phyloP scores from a whole-genome alignment of 352 stramenopile genomes.

The Plasmopara viticola region DNA sequence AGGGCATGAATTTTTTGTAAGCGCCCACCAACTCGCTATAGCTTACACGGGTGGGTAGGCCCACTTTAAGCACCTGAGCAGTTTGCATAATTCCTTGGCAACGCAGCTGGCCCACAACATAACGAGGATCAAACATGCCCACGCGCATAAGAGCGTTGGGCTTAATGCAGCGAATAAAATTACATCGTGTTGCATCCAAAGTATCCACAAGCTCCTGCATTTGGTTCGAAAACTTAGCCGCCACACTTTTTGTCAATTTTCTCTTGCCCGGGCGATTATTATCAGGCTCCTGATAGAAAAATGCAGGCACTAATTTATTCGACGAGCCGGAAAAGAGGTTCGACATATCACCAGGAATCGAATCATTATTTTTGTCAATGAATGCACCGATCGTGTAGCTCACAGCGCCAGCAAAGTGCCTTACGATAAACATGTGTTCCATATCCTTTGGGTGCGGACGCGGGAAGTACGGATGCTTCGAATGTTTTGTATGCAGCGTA shows the following conservation, averaged over 20 bases:
- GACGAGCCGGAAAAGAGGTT: slow-evolving; percentile 71
- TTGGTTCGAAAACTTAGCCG: slow-evolving; percentile 77
- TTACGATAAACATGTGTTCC: slow-evolving; percentile 86
- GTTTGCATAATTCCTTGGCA: slow-evolving; percentile 87
- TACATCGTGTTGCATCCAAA: slow-evolving; percentile 74
- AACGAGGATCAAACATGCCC: slow-evolving; percentile 79
- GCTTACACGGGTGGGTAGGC: slow-evolving; percentile 83
- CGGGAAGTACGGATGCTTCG: slow-evolving; percentile 80
- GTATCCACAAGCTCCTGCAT: slow-evolving; percentile 87
- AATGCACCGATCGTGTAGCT: slow-evolving; percentile 87
- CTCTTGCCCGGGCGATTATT: slow-evolving; percentile 62
- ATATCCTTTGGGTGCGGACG: slow-evolving; percentile 85
- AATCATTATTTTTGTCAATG: slow-evolving; percentile 91
- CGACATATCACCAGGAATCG: slow-evolving; percentile 75
- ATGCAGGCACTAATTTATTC: slow-evolving; percentile 51
- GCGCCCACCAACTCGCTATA: slow-evolving; percentile 85
- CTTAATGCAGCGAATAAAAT: slow-evolving; percentile 91
- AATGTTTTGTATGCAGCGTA: slow-evolving; percentile 79
- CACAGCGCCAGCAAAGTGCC: slow-evolving; percentile 86
- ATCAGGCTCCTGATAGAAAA: slow-evolving; percentile 66
- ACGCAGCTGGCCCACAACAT: slow-evolving; percentile 86
- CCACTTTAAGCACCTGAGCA: slow-evolving; percentile 86
- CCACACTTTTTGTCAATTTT: slow-evolving; percentile 68
- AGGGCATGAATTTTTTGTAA: slow-evolving; percentile 74
- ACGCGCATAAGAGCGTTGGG: slow-evolving; percentile 80